Evolutionary conservation across 192 early-diverging fungal species (phyloP), one percentile per base, ranked within the genome.

Genomic region (Dissophora globulifera): DNA sequence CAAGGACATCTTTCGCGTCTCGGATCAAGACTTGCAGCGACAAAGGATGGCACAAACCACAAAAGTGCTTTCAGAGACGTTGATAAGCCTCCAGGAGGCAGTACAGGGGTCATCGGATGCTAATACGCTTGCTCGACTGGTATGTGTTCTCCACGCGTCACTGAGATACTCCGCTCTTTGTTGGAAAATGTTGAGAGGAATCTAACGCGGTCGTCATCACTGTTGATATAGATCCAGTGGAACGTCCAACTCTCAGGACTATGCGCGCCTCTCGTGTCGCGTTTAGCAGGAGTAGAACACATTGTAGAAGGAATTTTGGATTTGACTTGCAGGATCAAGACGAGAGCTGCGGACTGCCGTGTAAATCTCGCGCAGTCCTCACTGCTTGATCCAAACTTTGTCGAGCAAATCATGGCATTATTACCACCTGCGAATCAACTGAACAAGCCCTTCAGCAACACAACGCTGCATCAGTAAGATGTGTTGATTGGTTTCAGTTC

Each of bases 211-310:
- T n/a, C n/a, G n/a, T n/a, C n/a, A n/a, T n/a, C n/a, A n/a, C n/a
- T n/a, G n/a, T n/a, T n/a, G n/a, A n/a, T n/a, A n/a, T 47, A 69
- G 57, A 25, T 47, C 16, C 12, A 41, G 35, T 71, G 69, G 69
- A 71, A 19, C n/a, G 25, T 17, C 12, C 59, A 71, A 22, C 47
- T 71, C 9, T 71, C 69, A 7, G 60, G 31, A 22, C 17, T 71
- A 15, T 71, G 54, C 31, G 45, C 61, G 20, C 62, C 69, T 23
- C 22, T 74, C 9, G 47, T 59, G 3, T 23, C 26, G 9, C 26
- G 45, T 9, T n/a, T 40, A 31, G 40, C 26, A 22, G 42, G 55
- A 50, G 8, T 20, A 0, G 13, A 13, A 13, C 43, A n/a, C n/a
- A n/a, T 74, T 17, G 4, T 50, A 7, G 41, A 41, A 19, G 41